Evolutionary conservation across 2,329 filamentous ascomycete species (phyloP).

Genomic region (Furcasterigmium sp.): DNA sequence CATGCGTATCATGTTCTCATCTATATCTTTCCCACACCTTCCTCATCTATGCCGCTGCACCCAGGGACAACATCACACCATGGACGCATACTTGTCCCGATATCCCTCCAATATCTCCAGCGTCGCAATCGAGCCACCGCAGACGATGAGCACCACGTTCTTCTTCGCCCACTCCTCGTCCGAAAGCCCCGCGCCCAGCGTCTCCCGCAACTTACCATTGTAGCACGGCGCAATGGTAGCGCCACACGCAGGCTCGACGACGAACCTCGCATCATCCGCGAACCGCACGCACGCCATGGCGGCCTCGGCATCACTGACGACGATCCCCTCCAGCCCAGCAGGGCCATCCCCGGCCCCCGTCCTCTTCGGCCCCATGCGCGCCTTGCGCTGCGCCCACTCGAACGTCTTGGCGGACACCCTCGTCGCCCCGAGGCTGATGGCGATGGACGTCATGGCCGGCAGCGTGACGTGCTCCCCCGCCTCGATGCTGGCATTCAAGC

Average conservation of each 20-base stretch:
- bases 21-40: no score
- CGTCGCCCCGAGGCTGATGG: constrained; percentile 68
- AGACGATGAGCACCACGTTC: constrained; percentile 80
- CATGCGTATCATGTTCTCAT: no score
- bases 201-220: constrained; percentile 54
- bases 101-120: constrained; percentile 57
- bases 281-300: constrained; percentile 71
- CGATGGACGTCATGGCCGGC: constrained; percentile 67
- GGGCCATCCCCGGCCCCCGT: constrained; percentile 5
- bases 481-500: constrained; percentile 56
- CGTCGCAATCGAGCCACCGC: constrained; percentile 68
- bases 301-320: constrained; percentile 72
- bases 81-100: constrained; percentile 35
- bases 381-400: constrained; percentile 48
- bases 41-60: no score
- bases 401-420: constrained; percentile 65
- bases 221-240: constrained; percentile 70
- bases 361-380: constrained; percentile 1
- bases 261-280: constrained; percentile 72
- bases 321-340: constrained; percentile 46
- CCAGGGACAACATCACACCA: neutral
- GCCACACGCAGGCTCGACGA: constrained; percentile 83
- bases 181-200: constrained; percentile 46
- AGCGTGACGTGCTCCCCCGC: constrained; percentile 56
- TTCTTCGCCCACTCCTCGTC: constrained; percentile 58